These are phyloP conservation scores for Ophiostoma australiae DNA, from an alignment of 2,329 filamentous ascomycete genomes.

Conservation along the genomic window DNA sequence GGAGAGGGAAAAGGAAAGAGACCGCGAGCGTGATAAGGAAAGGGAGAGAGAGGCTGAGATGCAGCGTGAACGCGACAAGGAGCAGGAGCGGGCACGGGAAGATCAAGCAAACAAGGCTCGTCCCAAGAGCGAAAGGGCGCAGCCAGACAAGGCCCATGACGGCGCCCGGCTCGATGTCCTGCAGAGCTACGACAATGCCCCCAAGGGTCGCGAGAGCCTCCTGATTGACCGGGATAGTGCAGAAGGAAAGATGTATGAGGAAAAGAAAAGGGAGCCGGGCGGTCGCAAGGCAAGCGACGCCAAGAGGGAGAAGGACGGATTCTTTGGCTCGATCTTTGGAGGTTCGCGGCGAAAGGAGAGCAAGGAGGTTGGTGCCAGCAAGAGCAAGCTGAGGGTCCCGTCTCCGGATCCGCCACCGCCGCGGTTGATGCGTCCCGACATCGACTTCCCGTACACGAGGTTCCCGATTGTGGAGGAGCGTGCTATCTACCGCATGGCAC, in stretches of 20 bases:
- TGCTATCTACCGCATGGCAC: constrained; percentile 96
- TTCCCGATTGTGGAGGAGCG: constrained; percentile 94
- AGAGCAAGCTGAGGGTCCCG: constrained; percentile 65
- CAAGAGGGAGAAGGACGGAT: constrained; percentile 87
- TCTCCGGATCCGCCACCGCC: constrained; percentile 71
- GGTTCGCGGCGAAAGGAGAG: constrained; percentile 83
- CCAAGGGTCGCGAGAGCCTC: constrained; percentile 72
- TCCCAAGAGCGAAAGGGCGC: constrained; percentile 49
- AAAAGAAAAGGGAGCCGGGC: constrained; percentile 70
- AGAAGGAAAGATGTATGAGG: constrained; percentile 68
- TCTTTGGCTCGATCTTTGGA: constrained; percentile 93
- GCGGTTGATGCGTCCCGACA: constrained; percentile 71
- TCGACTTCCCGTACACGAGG: constrained; percentile 93
- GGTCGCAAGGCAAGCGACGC: constrained; percentile 65
- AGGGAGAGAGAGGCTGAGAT: constrained; percentile 66
- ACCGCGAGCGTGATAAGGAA: constrained; percentile 68
- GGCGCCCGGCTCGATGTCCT: constrained; percentile 79
- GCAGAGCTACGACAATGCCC: constrained; percentile 70
- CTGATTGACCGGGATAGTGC: constrained; percentile 73
- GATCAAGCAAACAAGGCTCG: constrained; percentile 49
- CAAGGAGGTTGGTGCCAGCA: constrained; percentile 68
- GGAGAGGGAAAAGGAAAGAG: constrained; percentile 62
- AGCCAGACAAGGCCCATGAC: constrained; percentile 59
- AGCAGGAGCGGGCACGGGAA: constrained; percentile 38
- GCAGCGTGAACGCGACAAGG: constrained; percentile 57